Evolutionary conservation across 2,329 filamentous ascomycete genomes (phyloP).

Genomic region (Calonectria pauciramosa): DNA sequence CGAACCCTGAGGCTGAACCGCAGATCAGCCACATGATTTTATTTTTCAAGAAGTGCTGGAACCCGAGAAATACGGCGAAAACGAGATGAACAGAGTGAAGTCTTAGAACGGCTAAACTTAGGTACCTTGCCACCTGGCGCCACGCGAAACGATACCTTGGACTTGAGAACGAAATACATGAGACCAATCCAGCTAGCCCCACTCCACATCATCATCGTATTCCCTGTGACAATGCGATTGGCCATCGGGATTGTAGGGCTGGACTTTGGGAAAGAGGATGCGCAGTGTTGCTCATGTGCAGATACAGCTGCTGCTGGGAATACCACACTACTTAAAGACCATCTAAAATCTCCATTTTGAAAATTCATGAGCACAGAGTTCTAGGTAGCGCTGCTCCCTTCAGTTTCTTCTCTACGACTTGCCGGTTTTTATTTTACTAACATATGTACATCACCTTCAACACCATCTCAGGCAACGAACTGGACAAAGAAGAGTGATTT

Average conservation of each 20-base stretch:
- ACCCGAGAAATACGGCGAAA: slow-evolving; percentile 38
- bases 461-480: too few species aligned
- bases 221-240: slow-evolving; percentile 41
- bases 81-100: slow-evolving; percentile 23
- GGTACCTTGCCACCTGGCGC: neutral
- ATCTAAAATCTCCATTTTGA: neutral
- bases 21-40: neutral
- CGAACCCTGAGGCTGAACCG: neutral
- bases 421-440: neutral
- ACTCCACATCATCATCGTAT: slow-evolving; percentile 36
- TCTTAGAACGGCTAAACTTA: neutral
- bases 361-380: neutral
- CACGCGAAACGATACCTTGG: neutral
- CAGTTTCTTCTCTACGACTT: neutral
- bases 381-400: neutral
- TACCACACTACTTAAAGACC: slow-evolving; percentile 29
- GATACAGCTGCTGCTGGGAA: neutral
- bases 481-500: neutral
- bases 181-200: slow-evolving; percentile 9
- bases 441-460: neutral
- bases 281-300: slow-evolving; percentile 6
- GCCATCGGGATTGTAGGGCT: slow-evolving; percentile 27
- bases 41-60: neutral
- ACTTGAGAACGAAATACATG: slow-evolving; percentile 11
- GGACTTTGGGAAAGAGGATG: slow-evolving; percentile 21